A percentile compares a stretch with the other conserved stretches of the same genome.
Evolutionary conservation across 2,329 filamentous ascomycete genomes (phyloP).

Genomic region (Aspergillus novofumigatus): DNA sequence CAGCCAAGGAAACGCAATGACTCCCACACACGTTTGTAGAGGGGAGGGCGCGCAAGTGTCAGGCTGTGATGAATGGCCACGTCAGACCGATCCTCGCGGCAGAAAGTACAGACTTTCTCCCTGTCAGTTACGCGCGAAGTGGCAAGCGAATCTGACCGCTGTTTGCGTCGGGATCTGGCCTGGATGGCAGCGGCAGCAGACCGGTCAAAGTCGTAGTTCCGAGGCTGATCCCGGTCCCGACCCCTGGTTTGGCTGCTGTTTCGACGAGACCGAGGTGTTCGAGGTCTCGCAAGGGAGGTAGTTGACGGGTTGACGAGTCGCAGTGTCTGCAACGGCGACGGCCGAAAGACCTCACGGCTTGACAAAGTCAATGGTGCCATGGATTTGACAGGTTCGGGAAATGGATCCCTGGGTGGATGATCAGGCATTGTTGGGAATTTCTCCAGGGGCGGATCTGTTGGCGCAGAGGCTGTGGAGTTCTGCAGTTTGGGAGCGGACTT

Average conservation of each 20-base stretch:
- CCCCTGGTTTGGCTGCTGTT: conserved; percentile 16
- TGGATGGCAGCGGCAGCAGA: conserved; percentile 35
- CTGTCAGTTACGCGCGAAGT: conserved; percentile 17
- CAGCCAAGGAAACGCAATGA: conserved; percentile 24
- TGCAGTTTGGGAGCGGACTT: conserved; percentile 35
- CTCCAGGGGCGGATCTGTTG: conserved; percentile 18
- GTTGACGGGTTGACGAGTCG: conserved; percentile 35
- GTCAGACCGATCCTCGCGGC: conserved; percentile 28
- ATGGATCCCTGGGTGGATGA: conserved; percentile 13
- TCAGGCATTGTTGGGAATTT: conserved; percentile 29
- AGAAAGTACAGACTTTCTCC: conserved; percentile 28
- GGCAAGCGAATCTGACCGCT: conserved; percentile 27
- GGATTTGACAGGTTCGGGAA: conserved; percentile 13
- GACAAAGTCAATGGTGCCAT: conserved; percentile 16
- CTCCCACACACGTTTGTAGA: conserved; percentile 24
- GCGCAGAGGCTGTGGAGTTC: conserved; percentile 16
- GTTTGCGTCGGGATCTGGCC: conserved; percentile 31
- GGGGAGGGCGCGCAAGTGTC: conserved; percentile 15
- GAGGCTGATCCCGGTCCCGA: conserved; percentile 3
- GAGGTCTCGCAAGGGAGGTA: conserved; percentile 28
- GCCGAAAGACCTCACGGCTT: conserved; percentile 22
- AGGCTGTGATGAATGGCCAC: conserved; percentile 19
- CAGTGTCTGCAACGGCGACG: conserved; percentile 27
- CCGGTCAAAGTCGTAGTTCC: conserved; percentile 29
- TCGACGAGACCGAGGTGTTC: conserved; percentile 18